These are phyloP conservation scores for peach (Prunus persica) DNA, from an alignment of 306 rosid species.

Conservation along the genomic window Prunus_persica_NCBIv2 NC_034009.1:7743501-7744000, in stretches of 20 bases:
- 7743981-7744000: no score
- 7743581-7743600: not conserved
- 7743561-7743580: not conserved
- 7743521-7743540: constrained; percentile 53
- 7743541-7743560: not conserved
- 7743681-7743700: not conserved
- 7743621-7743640: not conserved
- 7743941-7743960: no score
- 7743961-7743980: no score
- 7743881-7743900: no score
- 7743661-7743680: not conserved
- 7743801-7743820: no score
- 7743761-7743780: not conserved
- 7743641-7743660: not conserved
- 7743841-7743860: no score
- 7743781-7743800: no score
- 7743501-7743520: constrained; percentile 70
- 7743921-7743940: no score
- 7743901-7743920: no score
- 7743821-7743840: no score
- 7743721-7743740: not conserved
- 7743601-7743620: not conserved
- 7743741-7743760: not conserved
- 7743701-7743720: not conserved
- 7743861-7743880: no score